Base-by-base conservation (phyloP, 176 grass and related monocot genomes). In the Musa itinerans region DNA sequence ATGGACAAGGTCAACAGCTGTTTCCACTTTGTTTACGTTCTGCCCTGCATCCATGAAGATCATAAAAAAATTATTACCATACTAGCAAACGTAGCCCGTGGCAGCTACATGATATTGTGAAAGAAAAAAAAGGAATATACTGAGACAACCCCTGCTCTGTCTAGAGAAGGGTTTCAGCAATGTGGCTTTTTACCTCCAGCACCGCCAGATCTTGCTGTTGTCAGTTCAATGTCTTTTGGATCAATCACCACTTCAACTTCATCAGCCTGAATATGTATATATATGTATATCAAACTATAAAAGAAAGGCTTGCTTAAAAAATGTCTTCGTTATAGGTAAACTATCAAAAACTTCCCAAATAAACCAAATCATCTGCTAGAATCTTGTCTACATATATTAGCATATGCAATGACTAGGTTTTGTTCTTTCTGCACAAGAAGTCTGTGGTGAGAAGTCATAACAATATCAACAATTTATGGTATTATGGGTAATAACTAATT, bases 11-110 rank as follows among this genome's bases (percentile, higher is more conserved):
- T 93, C 93, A 76, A 93, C 81, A 84, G 93, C 93, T 11, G 93
- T 97, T 86, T 97, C 93, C 82, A 97, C 93, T 82, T 97, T 97
- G 83, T 97, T 97, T 64, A 97, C 93, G 85, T 97, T 97, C 85
- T 93, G 93, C 66, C 93, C 93, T 97, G 88, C 77, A 82, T 74
- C 48, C 34, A 78, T 69, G 29, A 53, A 80, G 8, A 78, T 83
- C 23, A 77, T 64, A 54, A 58, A 27, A 43, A 34, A 49, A 78
- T 22, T 22, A 51, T 65, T 69, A 55, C 24, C 50, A 9, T 15
- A 29, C n/a, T 11, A 10, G 24, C 12, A 80, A 53, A 58, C 83
- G 7, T 57, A 53, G 23, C 16, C 52, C 52, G 10, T 79, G 70
- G 10, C 23, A 74, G 10, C 3, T 74, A 23, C 24, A 59, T 49